Base-by-base conservation (phyloP, 371 early-diverging fungal genomes). In the Nematocida sp. region DNA sequence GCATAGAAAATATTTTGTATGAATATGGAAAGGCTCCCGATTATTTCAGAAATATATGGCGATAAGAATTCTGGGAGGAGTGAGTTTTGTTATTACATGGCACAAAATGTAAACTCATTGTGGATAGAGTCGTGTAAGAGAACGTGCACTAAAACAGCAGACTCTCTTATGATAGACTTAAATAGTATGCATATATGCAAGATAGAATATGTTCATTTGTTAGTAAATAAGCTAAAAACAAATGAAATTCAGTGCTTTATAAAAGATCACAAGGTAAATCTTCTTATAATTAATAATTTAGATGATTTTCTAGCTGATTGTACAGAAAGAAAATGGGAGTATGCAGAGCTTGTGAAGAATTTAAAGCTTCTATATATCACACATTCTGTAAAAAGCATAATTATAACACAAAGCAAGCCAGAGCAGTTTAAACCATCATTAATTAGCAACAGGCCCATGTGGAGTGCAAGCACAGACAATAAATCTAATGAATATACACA, bases 21-120 rank as follows among this genome's bases (percentile, higher is more conserved):
- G 80, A 39, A 78, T n/a, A 25, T 70, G 7, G 11, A 20, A 9
- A 5, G 18, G 4, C 54, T 78, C 11, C 80, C 80, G 7, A 70
- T 52, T 66, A 45, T 78, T 44, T 70, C 62, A 27, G 80, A 78
- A 45, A 39, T 78, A 6, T 78, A 58, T 44, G 80, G 80, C 0
- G 73, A 44, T 42, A 54, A n/a, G 47, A 40, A 40, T 25, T 23
- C 27, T 4, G 60, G 69, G n/a, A 40, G 50, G 4, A 39, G 5
- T 27, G 74, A 50, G 67, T 78, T 78, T 40, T 71, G 66, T 57
- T 56, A 58, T 46, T 67, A 55, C 18, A 18, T 69, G 6, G 25
- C 44, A 1, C 46, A 57, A 47, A 18, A n/a, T 13, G 44, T 39
- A n/a, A 25, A 13, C 40, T 66, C 70, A 23, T 61, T 78, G 4